These are phyloP conservation scores for Leccinum uliginosum DNA, from an alignment of 768 basidiomycete genomes.

Conservation along the genomic window DNA sequence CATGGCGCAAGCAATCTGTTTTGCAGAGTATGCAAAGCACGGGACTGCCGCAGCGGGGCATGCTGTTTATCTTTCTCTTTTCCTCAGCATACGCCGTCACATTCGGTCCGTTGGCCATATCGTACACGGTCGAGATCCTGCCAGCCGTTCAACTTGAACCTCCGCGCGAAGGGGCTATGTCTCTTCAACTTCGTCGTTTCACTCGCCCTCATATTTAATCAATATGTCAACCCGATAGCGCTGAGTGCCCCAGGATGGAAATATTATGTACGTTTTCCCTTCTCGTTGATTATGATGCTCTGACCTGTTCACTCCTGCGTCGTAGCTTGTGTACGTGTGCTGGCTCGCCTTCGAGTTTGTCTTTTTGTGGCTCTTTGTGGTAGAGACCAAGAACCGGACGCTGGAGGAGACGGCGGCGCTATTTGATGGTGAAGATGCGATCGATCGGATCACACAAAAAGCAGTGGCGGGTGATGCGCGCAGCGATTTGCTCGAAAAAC, in stretches of 20 bases:
- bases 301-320: neutral
- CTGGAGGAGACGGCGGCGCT: conserved; percentile 71
- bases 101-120: conserved; percentile 67
- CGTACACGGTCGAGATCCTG: conserved; percentile 73
- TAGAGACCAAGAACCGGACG: conserved; percentile 37
- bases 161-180: conserved; percentile 78
- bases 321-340: conserved; percentile 18
- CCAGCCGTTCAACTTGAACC: conserved; percentile 68
- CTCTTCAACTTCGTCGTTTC: conserved; percentile 67
- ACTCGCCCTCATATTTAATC: conserved; percentile 70
- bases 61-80: conserved; percentile 55
- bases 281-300: neutral
- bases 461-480: neutral
- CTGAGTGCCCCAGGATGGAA: conserved; percentile 49
- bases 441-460: conserved; percentile 15
- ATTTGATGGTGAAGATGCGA: conserved; percentile 55
- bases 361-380: conserved; percentile 11
- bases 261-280: conserved; percentile 30
- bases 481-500: conserved; percentile 8
- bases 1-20: conserved; percentile 63
- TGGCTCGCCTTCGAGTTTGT: conserved; percentile 16
- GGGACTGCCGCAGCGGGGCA: conserved; percentile 46
- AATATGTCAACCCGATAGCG: conserved; percentile 77
- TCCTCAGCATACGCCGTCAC: conserved; percentile 57
- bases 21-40: conserved; percentile 50